These are phyloP conservation scores for Berkeleyomyces rouxiae DNA, from an alignment of 2,329 filamentous ascomycete genomes.

Conservation along the genomic window DNA sequence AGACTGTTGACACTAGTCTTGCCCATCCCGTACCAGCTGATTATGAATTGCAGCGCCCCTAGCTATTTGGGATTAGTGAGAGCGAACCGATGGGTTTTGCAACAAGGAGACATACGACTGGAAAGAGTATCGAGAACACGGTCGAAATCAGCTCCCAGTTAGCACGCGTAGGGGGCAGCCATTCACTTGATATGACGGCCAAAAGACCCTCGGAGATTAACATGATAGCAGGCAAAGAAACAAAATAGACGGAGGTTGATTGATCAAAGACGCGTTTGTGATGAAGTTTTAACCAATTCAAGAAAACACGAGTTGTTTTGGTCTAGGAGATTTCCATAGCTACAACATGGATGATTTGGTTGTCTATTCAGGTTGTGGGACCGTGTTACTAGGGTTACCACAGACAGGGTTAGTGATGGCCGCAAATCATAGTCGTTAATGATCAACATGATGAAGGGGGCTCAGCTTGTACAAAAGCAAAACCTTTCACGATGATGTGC, in stretches of 20 bases:
- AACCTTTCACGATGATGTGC: too few relatives aligned
- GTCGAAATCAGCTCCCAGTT: slow-evolving; percentile 38
- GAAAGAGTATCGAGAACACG: slow-evolving; percentile 36
- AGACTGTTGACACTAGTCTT: slow-evolving; percentile 65
- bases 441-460: background rate
- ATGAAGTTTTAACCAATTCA: background rate
- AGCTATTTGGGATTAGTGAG: slow-evolving; percentile 32
- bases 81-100: slow-evolving; percentile 9
- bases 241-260: background rate
- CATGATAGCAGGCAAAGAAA: background rate
- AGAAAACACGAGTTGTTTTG: background rate
- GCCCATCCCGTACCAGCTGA: slow-evolving; percentile 76
- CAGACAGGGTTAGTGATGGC: too few relatives aligned
- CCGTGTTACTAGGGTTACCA: background rate
- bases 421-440: background rate
- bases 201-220: background rate
- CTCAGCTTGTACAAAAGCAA: background rate
- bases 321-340: background rate
- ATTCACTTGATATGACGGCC: slow-evolving; percentile 17
- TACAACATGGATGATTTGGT: background rate
- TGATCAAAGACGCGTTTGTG: background rate
- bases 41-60: slow-evolving; percentile 55
- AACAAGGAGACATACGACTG: slow-evolving; percentile 28
- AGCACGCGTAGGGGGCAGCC: slow-evolving; percentile 40
- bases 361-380: background rate